Percentiles rank a stretch among this genome's conserved stretches.
Evolutionary conservation across 352 stramenopile species (phyloP).

Genomic region (Globisporangium nodosum): DNA sequence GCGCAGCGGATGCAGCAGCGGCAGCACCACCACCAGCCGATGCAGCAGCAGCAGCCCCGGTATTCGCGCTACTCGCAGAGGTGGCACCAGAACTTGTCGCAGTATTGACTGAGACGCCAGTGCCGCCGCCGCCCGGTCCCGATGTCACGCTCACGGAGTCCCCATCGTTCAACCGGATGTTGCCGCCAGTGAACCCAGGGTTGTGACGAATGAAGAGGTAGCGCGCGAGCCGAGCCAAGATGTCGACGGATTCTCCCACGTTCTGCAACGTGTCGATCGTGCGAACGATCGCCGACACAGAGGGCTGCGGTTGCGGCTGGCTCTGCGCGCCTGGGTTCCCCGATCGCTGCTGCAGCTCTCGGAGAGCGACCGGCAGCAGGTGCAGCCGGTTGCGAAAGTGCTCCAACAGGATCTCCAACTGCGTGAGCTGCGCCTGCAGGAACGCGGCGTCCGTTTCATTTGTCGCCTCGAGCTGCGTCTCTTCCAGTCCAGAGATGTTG

Average conservation of each 20-base stretch:
- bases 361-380: constrained; percentile 39
- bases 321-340: not conserved
- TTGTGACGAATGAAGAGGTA: constrained; percentile 46
- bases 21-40: not conserved
- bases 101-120: not conserved
- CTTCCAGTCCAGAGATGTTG: constrained; percentile 14
- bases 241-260: constrained; percentile 43
- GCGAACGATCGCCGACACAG: constrained; percentile 25
- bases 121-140: not conserved
- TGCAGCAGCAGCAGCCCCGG: not conserved
- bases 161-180: constrained; percentile 4
- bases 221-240: constrained; percentile 41
- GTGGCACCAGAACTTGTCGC: not conserved
- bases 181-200: constrained; percentile 6
- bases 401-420: constrained; percentile 36
- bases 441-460: constrained; percentile 21
- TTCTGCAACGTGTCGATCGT: constrained; percentile 50
- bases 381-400: constrained; percentile 44
- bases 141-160: constrained; percentile 4
- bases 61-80: not conserved
- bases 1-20: not conserved
- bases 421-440: constrained; percentile 46
- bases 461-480: constrained; percentile 8
- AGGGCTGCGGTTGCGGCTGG: not conserved
- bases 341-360: constrained; percentile 18